These are phyloP conservation scores for Cryphonectria nitschkei DNA, from an alignment of 2,329 filamentous ascomycete species.

Conservation along the genomic window DNA sequence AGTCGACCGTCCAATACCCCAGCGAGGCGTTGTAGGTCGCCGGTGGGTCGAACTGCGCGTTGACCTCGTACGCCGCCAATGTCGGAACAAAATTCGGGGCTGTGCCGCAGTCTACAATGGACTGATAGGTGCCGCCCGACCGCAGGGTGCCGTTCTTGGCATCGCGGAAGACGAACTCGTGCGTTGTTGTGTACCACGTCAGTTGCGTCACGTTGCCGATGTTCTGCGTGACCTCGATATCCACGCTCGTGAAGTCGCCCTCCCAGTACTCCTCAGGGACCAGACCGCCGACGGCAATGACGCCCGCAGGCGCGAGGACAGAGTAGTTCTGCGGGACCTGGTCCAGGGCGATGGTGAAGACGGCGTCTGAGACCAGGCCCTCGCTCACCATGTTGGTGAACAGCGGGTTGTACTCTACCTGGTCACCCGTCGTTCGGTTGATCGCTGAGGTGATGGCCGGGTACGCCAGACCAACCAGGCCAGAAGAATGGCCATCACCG, in stretches of 20 bases:
- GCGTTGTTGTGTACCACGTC: constrained; percentile 44
- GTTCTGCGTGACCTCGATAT: constrained; percentile 40
- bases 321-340: constrained; percentile 45
- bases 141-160: constrained; percentile 41
- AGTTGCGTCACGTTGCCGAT: constrained; percentile 48
- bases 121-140: constrained; percentile 45
- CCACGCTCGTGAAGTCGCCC: constrained; percentile 30
- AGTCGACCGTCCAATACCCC: constrained; percentile 53
- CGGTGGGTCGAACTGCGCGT: constrained; percentile 49
- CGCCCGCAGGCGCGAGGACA: constrained; percentile 36
- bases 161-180: constrained; percentile 50
- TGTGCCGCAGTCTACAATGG: constrained; percentile 57
- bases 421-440: constrained; percentile 50
- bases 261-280: constrained; percentile 44
- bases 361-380: constrained; percentile 46
- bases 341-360: constrained; percentile 51
- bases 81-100: constrained; percentile 56
- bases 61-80: constrained; percentile 50
- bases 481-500: constrained; percentile 56
- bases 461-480: constrained; percentile 56
- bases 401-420: constrained; percentile 51
- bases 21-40: constrained; percentile 52
- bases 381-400: constrained; percentile 52
- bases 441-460: constrained; percentile 46
- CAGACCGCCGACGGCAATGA: constrained; percentile 52